Base-by-base conservation (phyloP, 106 monocot species). In the Dendrobium chrysotoxum region DNA sequence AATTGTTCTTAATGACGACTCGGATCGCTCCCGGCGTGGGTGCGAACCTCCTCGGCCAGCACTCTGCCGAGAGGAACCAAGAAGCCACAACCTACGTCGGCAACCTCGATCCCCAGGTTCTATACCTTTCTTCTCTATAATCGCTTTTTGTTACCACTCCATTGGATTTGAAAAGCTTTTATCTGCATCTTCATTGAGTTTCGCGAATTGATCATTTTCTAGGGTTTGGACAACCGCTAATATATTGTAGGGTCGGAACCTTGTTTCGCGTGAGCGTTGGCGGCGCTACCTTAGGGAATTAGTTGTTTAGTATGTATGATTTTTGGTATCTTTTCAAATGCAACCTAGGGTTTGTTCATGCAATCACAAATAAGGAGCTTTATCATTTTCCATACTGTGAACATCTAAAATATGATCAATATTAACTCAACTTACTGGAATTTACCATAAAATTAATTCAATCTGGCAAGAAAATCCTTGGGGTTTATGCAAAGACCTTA, bases 71-170 rank as follows among this genome's bases (percentile, higher is more conserved):
- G 91, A 80, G 95, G 72, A 96, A 96, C 85, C 96, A 93, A 55
- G 96, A 96, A 38, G 96, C 96, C 79, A 96, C 96, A 53, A 86
- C 88, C 78, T 96, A 96, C 78, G 93, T 93, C 85, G 96, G 96
- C 75, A 93, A 90, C 41, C 96, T 96, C 78, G 96, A 96, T 55
- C 88, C 96, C 17, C 96, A 93, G 89, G 96, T 96, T 7, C 40
- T 44, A 11, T 20, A 26, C 17, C 16, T 71, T 16, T 45, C 26
- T 58, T 23, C 53, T 7, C 73, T 17, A 31, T 35, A 23, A 16
- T 28, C 10, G 25, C 42, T 47, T 64, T 77, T 40, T 40, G 28
- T 25, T 38, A 44, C 25, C 46, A 25, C 7, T 75, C 28, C 46
- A 17, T 21, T 45, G 8, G 5, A 78, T 4, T 18, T 65, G 13